Percentiles rank a stretch among this genome's conserved stretches.
Evolutionary conservation across 2,329 filamentous ascomycete genomes (phyloP).

Genomic region (Myriosclerotinia duriaeana): DNA sequence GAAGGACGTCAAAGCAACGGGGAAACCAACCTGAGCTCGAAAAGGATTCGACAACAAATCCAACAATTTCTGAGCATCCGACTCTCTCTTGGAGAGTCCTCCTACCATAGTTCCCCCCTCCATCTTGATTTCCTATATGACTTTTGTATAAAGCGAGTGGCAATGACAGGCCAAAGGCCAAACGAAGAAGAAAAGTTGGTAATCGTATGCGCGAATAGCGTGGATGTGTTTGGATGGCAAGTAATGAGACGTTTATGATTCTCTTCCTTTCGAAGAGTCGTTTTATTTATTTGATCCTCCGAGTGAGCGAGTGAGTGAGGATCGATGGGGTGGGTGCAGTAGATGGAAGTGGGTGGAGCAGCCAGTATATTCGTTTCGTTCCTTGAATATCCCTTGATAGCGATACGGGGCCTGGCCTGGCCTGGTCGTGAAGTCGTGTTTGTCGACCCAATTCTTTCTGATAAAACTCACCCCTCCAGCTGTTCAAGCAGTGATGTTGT

Average conservation of each 20-base stretch:
- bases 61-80: conserved; percentile 34
- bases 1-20: not conserved
- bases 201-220: conserved; percentile 1
- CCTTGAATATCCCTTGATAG: conserved; percentile 18
- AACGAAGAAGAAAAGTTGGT: conserved; percentile 22
- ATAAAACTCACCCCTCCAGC: not conserved
- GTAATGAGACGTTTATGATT: not conserved
- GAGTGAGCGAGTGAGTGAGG: not conserved
- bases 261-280: not conserved
- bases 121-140: conserved; percentile 27
- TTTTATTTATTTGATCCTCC: not conserved
- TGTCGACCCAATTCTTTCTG: no score
- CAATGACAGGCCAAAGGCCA: conserved; percentile 39
- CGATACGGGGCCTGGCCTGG: conserved; percentile 4
- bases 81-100: conserved; percentile 29
- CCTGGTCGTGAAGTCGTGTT: no score
- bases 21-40: conserved; percentile 31
- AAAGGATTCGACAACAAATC: conserved; percentile 39
- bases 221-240: no score
- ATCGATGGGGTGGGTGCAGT: not conserved
- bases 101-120: conserved; percentile 26
- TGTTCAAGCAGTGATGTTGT: not conserved
- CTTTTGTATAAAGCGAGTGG: conserved; percentile 32
- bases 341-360: not conserved
- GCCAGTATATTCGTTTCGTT: not conserved